These are phyloP conservation scores for Trichosporon ovoides DNA, from an alignment of 1,284 basidiomycete species.

Conservation along the genomic window DNA sequence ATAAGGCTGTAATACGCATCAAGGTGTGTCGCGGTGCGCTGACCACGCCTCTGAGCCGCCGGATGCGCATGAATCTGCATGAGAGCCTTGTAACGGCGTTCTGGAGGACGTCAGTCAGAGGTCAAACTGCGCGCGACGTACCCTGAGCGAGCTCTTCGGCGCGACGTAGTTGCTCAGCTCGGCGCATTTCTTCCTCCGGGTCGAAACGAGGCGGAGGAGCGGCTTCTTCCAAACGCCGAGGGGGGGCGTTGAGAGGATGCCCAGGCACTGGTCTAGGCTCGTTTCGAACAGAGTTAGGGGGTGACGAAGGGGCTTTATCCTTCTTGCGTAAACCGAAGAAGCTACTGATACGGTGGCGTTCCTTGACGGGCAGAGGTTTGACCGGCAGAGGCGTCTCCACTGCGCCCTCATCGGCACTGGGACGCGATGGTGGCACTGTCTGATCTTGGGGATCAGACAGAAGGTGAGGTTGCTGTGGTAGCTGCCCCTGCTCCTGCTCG, in stretches of 20 bases:
- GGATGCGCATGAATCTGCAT: conserved; percentile 45
- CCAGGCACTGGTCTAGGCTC: conserved; percentile 11
- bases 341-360: conserved; percentile 15
- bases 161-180: conserved; percentile 34
- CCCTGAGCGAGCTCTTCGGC: conserved; percentile 42
- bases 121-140: conserved; percentile 13
- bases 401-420: not conserved
- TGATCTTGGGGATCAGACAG: not conserved
- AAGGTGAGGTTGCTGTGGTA: not conserved
- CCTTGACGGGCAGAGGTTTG: not conserved
- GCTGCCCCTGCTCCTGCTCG: not conserved
- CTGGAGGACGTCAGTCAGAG: conserved; percentile 20
- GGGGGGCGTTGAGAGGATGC: conserved; percentile 14
- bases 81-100: conserved; percentile 38
- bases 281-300: not conserved
- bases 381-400: not conserved
- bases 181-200: conserved; percentile 24
- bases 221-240: conserved; percentile 10
- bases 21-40: conserved; percentile 36
- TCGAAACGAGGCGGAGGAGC: conserved; percentile 16
- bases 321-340: conserved; percentile 17
- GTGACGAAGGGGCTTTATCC: conserved; percentile 7
- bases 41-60: conserved; percentile 33
- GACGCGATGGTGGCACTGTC: not conserved
- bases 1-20: conserved; percentile 43